Percentiles rank a stretch among this genome's conserved stretches.
Conservation (phyloP, 805 yeast species). For the Wickerhamiella cacticola region DNA sequence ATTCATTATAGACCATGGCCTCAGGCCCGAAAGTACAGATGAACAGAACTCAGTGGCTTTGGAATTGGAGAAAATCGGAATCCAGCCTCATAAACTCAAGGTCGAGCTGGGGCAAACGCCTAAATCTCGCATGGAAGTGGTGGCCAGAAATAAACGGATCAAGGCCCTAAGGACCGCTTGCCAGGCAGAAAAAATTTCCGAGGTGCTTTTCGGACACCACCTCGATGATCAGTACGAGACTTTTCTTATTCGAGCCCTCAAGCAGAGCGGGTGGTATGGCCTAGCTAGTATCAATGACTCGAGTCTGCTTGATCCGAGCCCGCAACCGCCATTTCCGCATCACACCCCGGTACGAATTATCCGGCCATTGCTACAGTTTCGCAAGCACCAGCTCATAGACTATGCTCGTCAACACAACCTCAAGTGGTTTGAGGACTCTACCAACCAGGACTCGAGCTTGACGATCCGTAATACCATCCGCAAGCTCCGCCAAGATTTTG, state of each 20-base stretch:
- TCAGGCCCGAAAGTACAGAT: constrained; percentile 36
- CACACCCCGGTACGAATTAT: too few species aligned
- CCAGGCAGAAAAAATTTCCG: constrained; percentile 24
- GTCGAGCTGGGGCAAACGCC: constrained; percentile 19
- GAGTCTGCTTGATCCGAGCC: constrained; percentile 11
- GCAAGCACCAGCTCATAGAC: constrained; percentile 36
- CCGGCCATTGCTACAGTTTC: constrained; percentile 43
- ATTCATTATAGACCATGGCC: constrained; percentile 54
- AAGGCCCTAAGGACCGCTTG: constrained; percentile 36
- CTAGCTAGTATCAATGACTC: constrained; percentile 40
- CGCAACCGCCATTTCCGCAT: constrained; percentile 14
- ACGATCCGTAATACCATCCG: constrained; percentile 51
- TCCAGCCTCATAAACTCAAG: constrained; percentile 28
- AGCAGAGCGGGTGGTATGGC: constrained; percentile 43
- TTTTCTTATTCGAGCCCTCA: constrained; percentile 40
- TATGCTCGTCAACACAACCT: constrained; percentile 36
- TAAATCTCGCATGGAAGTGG: constrained; percentile 39
- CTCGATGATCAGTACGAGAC: constrained; percentile 65
- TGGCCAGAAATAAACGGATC: constrained; percentile 48
- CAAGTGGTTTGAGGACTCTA: constrained; percentile 59
- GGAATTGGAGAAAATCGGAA: constrained; percentile 24
- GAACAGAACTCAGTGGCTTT: constrained; percentile 39
- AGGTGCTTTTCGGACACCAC: constrained; percentile 56
- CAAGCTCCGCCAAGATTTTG: constrained; percentile 29
- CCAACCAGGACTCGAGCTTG: constrained; percentile 43